Evolutionary conservation across 805 yeast species (phyloP).

Genomic region (Trichomonascus vanleenenianus): DNA sequence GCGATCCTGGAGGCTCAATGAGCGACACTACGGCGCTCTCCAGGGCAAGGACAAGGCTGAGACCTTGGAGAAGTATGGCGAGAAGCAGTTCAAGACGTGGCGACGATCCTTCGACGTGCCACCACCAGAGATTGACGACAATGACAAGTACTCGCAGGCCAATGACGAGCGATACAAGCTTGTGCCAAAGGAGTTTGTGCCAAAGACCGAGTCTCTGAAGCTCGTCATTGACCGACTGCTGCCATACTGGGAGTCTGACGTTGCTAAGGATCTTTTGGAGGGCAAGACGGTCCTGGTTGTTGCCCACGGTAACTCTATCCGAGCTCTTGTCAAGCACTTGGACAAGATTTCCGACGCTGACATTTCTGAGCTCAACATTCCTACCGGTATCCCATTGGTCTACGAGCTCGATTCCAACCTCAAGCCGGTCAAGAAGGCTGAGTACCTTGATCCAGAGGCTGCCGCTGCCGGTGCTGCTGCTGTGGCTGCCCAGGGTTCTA

Average conservation of each 20-base stretch:
- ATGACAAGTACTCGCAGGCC: constrained; percentile 74
- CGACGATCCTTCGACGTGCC: constrained; percentile 97
- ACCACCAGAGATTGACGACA: constrained; percentile 80
- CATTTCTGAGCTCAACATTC: constrained; percentile 91
- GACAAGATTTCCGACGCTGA: constrained; percentile 88
- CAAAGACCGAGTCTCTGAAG: constrained; percentile 90
- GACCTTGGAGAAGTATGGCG: constrained; percentile 79
- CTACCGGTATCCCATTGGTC: constrained; percentile 97
- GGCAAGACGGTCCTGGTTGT: constrained; percentile 90
- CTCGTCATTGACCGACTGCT: constrained; percentile 92
- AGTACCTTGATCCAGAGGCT: constrained; percentile 98
- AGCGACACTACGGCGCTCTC: constrained; percentile 98
- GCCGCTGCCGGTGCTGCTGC: constrained; percentile 99
- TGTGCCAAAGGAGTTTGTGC: constrained; percentile 79
- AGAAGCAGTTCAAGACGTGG: constrained; percentile 91
- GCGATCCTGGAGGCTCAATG: constrained; percentile 97
- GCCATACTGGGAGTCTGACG: constrained; percentile 94
- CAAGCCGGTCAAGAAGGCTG: constrained; percentile 86
- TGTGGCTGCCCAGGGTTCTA: constrained; percentile 92
- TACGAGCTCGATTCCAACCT: constrained; percentile 84
- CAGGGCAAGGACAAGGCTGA: constrained; percentile 98
- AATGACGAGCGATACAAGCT: constrained; percentile 80
- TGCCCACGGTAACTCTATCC: constrained; percentile 98
- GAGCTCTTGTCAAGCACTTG: constrained; percentile 93
- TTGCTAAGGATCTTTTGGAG: constrained; percentile 70